Evolutionary conservation across 1,284 basidiomycete genomes (phyloP), one percentile per base, ranked within the genome.

Genomic region (Lentinula novae-zelandiae): DNA sequence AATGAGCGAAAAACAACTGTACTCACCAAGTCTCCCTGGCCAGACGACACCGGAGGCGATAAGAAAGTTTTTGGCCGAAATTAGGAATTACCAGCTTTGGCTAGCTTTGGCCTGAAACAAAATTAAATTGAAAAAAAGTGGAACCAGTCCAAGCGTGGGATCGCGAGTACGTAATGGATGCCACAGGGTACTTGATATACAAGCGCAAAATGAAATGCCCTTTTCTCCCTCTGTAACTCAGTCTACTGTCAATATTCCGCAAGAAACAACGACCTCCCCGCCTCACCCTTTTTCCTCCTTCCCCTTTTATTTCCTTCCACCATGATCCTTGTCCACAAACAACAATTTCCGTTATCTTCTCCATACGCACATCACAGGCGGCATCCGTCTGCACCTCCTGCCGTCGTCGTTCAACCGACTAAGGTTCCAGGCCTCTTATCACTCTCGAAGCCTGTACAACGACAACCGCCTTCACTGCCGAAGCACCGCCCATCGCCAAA

Each of bases 291-390:
- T 49, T 36, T 38, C 34, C 20, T 20, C 33, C 17, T 57, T 51
- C 36, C 22, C 31, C 53, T 50, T 59, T 44, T 33, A 31, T 39
- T 53, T 6, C 52, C 53, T 39, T 42, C 48, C 22, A 62, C 34
- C 51, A 88, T 89, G 88, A 78, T 90, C 63, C 83, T 88, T 77
- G 76, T 83, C 53, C 86, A 83, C 71, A 84, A 83, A 70, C 85
- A 65, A 74, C 80, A 54, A 69, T 70, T 20, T 68, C 75, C 63
- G 67, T 75, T 68, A 34, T 53, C 61, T 40, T 34, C 58, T 67
- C 72, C 50, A 56, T 70, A 10, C 67, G 64, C 69, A 63, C 56
- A 57, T 9, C 84, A 85, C 67, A 79, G 85, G 62, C 78, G 88
- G 62, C 82, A 84, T 68, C 83, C 89, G 22, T 89, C 88, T 0